Base-by-base conservation (phyloP, 208 protist genomes). In the Crithidia bombi region DNA sequence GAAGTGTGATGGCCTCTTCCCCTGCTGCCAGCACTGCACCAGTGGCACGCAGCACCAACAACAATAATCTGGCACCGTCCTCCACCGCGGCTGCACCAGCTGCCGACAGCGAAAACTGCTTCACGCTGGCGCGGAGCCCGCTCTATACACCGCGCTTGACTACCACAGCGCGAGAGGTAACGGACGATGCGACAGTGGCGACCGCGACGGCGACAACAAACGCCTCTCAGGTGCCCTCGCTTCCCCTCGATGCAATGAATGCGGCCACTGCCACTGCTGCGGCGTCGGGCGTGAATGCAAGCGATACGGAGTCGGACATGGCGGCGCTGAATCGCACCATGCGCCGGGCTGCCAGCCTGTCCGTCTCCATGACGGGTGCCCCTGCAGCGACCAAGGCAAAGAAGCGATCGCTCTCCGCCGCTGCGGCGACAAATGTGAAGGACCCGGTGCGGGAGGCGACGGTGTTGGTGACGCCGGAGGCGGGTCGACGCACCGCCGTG, bases 401-500 rank as follows among this genome's bases (percentile, higher is more conserved):
- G 44, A 65, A 50, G 59, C 59, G 43, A 15, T 41, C 36, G 21
- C 52, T 41, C 36, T 63, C 63, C 26, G 47, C 49, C 39, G 56
- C 44, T 43, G n/a, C 41, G 10, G 14, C 39, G 51, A 70, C 41
- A 10, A 54, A 47, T 7, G 25, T 35, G n/a, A 75, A 69, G 38
- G 46, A 52, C 25, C 23, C 6, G 15, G 62, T 50, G 26, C 62
- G 57, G 55, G 70, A 75, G 50, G 76, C 67, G 26, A 73, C 55
- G 26, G 81, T 86, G 17, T 54, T 86, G 17, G 59, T 70, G 43
- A 86, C 81, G 14, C 81, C 81, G 1, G 66, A 82, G 64, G 81
- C 75, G 0, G 81, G 81, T 3, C 65, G 73, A 2, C 51, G 66
- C 26, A 73, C 81, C 14, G 73, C 75, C 5, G 52, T 70, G 36